Evolutionary conservation across 805 yeast genomes (phyloP).

Genomic region (Myxozyma monticola): DNA sequence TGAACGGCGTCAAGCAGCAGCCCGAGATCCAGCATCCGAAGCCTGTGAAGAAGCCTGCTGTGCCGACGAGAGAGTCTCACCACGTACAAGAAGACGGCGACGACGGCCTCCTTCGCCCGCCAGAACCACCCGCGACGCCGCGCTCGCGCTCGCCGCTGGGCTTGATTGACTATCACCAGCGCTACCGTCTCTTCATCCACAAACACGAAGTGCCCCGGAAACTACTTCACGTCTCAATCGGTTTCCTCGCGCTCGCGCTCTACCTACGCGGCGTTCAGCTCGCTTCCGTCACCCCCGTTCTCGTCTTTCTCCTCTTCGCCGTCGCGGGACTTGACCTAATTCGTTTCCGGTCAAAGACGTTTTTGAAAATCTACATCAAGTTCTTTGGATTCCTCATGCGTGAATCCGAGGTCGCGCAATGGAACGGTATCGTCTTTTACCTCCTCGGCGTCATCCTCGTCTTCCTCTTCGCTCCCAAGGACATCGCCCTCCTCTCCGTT

Average conservation of each 20-base stretch:
- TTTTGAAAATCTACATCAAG: conserved; percentile 67
- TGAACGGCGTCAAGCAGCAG: too few relatives aligned
- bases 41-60: too few relatives aligned
- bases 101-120: background rate
- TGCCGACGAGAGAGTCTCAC: too few relatives aligned
- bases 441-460: conserved; percentile 74
- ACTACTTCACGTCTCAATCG: conserved; percentile 83
- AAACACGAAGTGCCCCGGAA: conserved; percentile 91
- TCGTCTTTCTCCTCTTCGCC: conserved; percentile 54
- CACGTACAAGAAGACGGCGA: background rate
- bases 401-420: conserved; percentile 66
- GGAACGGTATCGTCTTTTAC: conserved; percentile 89
- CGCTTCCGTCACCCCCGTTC: conserved; percentile 58
- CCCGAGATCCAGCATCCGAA: too few relatives aligned
- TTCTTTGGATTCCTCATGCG: conserved; percentile 81
- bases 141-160: conserved; percentile 35
- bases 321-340: conserved; percentile 66
- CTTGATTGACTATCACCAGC: conserved; percentile 30
- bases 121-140: conserved; percentile 26
- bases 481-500: conserved; percentile 72
- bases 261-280: conserved; percentile 64
- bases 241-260: conserved; percentile 71
- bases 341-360: conserved; percentile 59
- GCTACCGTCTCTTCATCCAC: conserved; percentile 48
- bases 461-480: conserved; percentile 64